A percentile compares a stretch with the other conserved stretches of the same genome.
Conservation (phyloP, 345 rosid genomes). For the Pistacia integerrima region DNA sequence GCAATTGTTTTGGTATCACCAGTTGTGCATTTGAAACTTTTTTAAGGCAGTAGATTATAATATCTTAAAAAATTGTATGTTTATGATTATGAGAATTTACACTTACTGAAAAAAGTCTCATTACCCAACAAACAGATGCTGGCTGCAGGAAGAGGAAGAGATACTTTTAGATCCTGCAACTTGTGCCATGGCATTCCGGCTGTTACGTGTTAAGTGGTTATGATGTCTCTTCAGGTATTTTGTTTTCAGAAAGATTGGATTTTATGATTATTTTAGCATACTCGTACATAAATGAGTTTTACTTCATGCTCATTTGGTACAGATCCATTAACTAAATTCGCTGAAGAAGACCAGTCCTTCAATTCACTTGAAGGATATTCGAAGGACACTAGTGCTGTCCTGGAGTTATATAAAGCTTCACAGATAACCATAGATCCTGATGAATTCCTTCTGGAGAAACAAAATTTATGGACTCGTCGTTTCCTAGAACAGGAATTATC, state of each 20-base stretch:
- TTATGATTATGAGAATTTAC: neutral
- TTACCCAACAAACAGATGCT: slow-evolving; percentile 51
- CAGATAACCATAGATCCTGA: slow-evolving; percentile 49
- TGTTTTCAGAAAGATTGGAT: neutral
- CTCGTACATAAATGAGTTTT: neutral
- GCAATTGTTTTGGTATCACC: neutral
- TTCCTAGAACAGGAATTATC: slow-evolving; percentile 53
- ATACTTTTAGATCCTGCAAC: slow-evolving; percentile 57
- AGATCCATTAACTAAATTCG: slow-evolving; percentile 57
- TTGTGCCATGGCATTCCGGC: slow-evolving; percentile 75
- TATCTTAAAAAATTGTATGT: neutral
- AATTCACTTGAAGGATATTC: slow-evolving; percentile 59
- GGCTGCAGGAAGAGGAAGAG: slow-evolving; percentile 76
- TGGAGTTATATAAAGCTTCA: slow-evolving; percentile 72
- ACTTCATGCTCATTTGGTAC: slow-evolving; percentile 25
- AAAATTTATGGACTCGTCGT: slow-evolving; percentile 52
- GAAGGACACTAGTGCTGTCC: slow-evolving; percentile 48
- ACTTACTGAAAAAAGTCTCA: slow-evolving; percentile 12
- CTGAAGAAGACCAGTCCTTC: slow-evolving; percentile 55
- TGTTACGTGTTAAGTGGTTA: slow-evolving; percentile 66
- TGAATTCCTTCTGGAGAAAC: slow-evolving; percentile 52
- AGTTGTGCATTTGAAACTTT: neutral
- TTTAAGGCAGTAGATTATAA: neutral
- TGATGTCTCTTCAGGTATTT: slow-evolving; percentile 70
- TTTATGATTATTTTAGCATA: neutral